phyloP scores from a whole-genome alignment of 768 basidiomycete species.

The Flagelloscypha sp. region DNA sequence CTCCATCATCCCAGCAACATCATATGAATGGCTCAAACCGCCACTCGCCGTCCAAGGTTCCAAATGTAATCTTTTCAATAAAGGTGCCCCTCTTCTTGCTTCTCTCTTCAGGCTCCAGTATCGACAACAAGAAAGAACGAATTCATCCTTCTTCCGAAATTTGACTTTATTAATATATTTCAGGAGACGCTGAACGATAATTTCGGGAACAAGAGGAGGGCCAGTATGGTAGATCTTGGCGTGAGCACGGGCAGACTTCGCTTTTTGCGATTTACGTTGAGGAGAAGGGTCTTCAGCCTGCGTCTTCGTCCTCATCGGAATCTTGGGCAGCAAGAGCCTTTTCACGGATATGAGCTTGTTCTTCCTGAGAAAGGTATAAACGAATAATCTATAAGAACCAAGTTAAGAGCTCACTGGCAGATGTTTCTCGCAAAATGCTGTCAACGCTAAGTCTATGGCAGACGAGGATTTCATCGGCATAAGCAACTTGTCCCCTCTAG shows the following conservation, averaged over 20 bases:
- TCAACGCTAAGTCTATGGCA: constrained; percentile 62
- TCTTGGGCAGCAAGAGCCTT: constrained; percentile 48
- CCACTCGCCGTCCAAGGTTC: constrained; percentile 94
- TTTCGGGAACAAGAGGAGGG: constrained; percentile 82
- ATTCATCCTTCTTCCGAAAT: constrained; percentile 69
- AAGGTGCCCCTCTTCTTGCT: constrained; percentile 83
- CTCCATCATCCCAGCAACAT: constrained; percentile 71
- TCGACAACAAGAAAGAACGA: constrained; percentile 69
- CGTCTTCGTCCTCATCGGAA: constrained; percentile 28
- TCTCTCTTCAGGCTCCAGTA: constrained; percentile 99
- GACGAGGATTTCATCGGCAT: constrained; percentile 83
- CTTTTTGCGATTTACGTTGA: constrained; percentile 33
- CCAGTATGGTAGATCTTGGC: constrained; percentile 89
- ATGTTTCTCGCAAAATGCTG: constrained; percentile 85
- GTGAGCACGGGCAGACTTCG: constrained; percentile 84
- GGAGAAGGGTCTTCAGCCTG: too few relatives aligned
- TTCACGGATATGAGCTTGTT: constrained; percentile 56
- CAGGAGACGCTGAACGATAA: constrained; percentile 73
- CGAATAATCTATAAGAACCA: not conserved
- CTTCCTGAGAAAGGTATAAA: constrained; percentile 38
- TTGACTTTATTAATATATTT: constrained; percentile 64
- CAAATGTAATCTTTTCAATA: constrained; percentile 86
- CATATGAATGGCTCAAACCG: too few relatives aligned
- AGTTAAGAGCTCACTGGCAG: constrained; percentile 55
- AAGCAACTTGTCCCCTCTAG: constrained; percentile 74